Evolutionary conservation across 306 rosid species (phyloP).

Genomic region (Cicer pinnatifidum): DNA sequence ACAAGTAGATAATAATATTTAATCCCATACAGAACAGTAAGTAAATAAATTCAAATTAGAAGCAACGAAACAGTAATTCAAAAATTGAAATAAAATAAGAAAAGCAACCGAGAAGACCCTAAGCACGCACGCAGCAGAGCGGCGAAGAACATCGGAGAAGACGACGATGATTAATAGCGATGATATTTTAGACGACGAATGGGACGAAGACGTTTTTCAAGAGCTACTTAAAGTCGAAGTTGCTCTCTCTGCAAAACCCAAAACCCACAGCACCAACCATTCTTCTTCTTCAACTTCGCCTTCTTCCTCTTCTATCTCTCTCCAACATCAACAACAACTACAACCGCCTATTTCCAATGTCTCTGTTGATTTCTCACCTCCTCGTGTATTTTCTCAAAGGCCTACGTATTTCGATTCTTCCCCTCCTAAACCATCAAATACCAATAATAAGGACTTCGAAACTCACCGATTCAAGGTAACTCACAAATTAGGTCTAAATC

Average conservation of each 20-base stretch:
- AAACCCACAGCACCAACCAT: neutral
- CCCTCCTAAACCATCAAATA: constrained; percentile 37
- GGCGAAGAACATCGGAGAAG: too few species aligned
- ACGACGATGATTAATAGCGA: neutral
- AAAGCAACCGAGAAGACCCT: too few species aligned
- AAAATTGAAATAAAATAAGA: too few species aligned
- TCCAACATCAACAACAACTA: neutral
- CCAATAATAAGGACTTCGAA: constrained; percentile 55
- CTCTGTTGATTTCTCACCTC: constrained; percentile 58
- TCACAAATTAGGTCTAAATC: neutral
- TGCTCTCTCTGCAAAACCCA: neutral
- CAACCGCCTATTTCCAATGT: neutral
- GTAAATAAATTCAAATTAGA: too few species aligned
- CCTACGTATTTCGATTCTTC: constrained; percentile 27
- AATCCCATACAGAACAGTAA: too few species aligned
- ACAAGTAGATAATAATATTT: too few species aligned
- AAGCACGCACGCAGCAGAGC: too few species aligned
- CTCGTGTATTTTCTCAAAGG: constrained; percentile 80
- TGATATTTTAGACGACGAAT: neutral
- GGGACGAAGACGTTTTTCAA: neutral
- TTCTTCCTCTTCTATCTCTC: neutral
- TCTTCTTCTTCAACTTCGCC: neutral
- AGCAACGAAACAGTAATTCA: too few species aligned
- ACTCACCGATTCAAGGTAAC: constrained; percentile 65
- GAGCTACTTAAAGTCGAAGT: neutral